phyloP scores from a whole-genome alignment of 495 filamentous ascomycete species.

The Penicillium diatomitis region DNA sequence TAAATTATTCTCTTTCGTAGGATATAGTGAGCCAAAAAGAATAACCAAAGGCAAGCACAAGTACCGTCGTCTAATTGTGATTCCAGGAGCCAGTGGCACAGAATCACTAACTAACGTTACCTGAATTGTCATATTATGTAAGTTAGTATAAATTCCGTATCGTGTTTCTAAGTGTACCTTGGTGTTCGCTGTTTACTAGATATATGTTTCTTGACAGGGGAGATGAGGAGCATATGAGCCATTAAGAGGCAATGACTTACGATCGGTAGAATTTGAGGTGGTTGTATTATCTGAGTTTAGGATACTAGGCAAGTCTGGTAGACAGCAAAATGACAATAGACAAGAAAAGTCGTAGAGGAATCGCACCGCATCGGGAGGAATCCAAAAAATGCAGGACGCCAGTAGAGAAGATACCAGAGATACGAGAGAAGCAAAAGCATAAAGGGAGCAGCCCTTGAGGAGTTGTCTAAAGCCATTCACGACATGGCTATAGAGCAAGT shows the following conservation, averaged over 20 bases:
- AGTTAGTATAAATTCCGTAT: no score
- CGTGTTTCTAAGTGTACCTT: no score
- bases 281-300: constrained; percentile 36
- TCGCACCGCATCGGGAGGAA: constrained; percentile 21
- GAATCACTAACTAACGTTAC: no score
- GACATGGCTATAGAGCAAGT: constrained; percentile 14
- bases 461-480: constrained; percentile 31
- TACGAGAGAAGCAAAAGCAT: constrained; percentile 15
- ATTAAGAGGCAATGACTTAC: not conserved
- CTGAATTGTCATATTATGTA: no score
- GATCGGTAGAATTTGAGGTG: constrained; percentile 15
- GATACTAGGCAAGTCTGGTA: constrained; percentile 25
- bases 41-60: no score
- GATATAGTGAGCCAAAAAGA: no score
- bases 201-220: no score
- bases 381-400: constrained; percentile 34
- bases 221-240: not conserved
- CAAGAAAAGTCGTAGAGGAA: constrained; percentile 5
- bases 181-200: no score
- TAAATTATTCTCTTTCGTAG: no score
- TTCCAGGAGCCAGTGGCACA: no score
- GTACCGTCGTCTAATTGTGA: no score
- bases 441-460: constrained; percentile 21
- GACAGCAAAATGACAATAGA: constrained; percentile 3
- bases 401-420: constrained; percentile 19